Evolutionary conservation across 768 basidiomycete species (phyloP).

Genomic region (Tephrocybe sp.): DNA sequence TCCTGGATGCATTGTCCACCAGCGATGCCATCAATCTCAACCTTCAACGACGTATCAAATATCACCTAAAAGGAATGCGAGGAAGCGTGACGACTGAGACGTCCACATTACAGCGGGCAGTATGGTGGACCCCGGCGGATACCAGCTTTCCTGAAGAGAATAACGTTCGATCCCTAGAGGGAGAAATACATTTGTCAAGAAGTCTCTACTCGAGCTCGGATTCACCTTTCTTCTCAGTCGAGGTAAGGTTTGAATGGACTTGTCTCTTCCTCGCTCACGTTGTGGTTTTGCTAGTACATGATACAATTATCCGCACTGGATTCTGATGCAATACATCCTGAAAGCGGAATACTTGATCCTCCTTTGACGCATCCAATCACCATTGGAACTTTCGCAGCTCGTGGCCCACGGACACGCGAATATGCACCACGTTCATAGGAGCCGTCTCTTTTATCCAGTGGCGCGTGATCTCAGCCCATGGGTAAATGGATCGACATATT

Average conservation of each 20-base stretch:
- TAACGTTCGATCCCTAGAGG: constrained; percentile 8
- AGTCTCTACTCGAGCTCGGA: constrained; percentile 13
- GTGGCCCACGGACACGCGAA: constrained; percentile 10
- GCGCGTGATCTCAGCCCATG: no score
- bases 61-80: constrained; percentile 14
- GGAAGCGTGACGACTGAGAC: constrained; percentile 3
- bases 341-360: background rate
- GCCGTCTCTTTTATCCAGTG: no score
- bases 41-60: constrained; percentile 28
- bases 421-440: background rate
- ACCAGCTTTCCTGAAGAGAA: background rate
- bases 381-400: constrained; percentile 10
- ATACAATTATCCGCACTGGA: constrained; percentile 5
- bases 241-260: constrained; percentile 8
- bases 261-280: background rate
- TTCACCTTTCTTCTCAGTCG: constrained; percentile 15
- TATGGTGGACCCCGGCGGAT: constrained; percentile 24
- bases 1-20: constrained; percentile 27
- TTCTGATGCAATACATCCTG: constrained; percentile 3
- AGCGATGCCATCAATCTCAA: constrained; percentile 24
- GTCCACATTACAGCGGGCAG: constrained; percentile 20
- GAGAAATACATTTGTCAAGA: constrained; percentile 17
- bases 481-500: no score
- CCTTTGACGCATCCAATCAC: constrained; percentile 3
- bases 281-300: constrained; percentile 1